Evolutionary conservation across 164 flowering plant genomes (phyloP), one percentile per base, ranked within the genome.

Genomic region (Magnolia changhungtana): DNA sequence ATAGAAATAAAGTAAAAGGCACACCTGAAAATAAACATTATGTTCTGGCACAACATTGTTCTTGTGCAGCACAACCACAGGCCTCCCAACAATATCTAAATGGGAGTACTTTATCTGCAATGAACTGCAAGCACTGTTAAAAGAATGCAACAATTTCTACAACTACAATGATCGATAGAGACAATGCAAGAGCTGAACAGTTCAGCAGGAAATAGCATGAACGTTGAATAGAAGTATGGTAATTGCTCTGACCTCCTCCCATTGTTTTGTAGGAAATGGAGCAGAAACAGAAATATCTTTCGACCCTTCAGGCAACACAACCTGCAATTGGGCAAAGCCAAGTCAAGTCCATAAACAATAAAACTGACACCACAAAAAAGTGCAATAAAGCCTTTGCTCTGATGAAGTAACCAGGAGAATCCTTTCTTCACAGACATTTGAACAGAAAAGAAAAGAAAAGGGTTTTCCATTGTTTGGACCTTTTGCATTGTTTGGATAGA

Each of bases 231-330:
- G 72, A 67, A 72, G 24, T 18, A 72, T 6, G 23, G 75, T 31
- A 63, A 29, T n/a, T 50, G 29, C 20, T 63, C 27, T 29, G 23
- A 94, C 99, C 97, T 96, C 98, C 81, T 85, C 77, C 77, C 77
- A 77, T 73, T 94, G 91, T 63, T 90, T 86, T 68, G 90, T 89
- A 67, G 89, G 75, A 87, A 92, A 96, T 72, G 99, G 99, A 77
- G 83, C 84, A 76, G 93, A 84, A 72, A 88, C 89, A 75, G 94
- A 89, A 50, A 93, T 84, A 71, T 94, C 93, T 18, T 73, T 84
- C 27, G 99, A 92, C 0, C 99, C 99, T 84, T 96, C 98, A 8
- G 99, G 99, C 81, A 96, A 79, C 84, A 89, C 98, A 83, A 92
- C 92, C 98, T 96, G 89, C 71, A 83, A 74, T 29, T 3, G 50